These are phyloP conservation scores for Gossypium mustelinum DNA, from an alignment of 345 rosid genomes.

Conservation along the genomic window DNA sequence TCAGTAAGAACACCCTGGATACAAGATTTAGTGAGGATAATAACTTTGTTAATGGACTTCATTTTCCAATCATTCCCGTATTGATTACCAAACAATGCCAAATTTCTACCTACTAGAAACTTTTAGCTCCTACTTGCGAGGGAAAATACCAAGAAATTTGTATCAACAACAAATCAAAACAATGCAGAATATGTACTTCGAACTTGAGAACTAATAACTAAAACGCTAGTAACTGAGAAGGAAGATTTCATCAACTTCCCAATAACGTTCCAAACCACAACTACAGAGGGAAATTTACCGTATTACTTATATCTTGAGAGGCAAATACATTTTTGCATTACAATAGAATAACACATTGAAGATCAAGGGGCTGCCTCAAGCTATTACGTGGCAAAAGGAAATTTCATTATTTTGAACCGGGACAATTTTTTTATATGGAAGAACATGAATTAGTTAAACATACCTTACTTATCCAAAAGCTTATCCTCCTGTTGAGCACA, in stretches of 20 bases:
- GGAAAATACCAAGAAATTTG: constrained; percentile 3
- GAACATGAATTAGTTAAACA: neutral
- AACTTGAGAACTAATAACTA: neutral
- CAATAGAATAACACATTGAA: neutral
- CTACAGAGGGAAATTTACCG: neutral
- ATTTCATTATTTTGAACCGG: neutral
- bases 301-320: neutral
- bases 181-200: neutral
- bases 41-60: constrained; percentile 4
- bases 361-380: constrained; percentile 7
- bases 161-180: neutral
- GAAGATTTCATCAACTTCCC: neutral
- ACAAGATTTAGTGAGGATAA: constrained; percentile 13
- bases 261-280: neutral
- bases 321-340: constrained; percentile 9
- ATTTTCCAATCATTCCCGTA: neutral
- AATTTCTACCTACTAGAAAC: constrained; percentile 1
- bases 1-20: constrained; percentile 79
- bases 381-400: neutral
- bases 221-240: neutral
- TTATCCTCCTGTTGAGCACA: constrained; percentile 62
- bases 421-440: neutral
- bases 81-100: neutral
- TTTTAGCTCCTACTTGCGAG: constrained; percentile 14
- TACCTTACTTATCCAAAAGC: constrained; percentile 95